Evolutionary conservation across 2,329 filamentous ascomycete genomes (phyloP).

Genomic region (Pyricularia grisea): DNA sequence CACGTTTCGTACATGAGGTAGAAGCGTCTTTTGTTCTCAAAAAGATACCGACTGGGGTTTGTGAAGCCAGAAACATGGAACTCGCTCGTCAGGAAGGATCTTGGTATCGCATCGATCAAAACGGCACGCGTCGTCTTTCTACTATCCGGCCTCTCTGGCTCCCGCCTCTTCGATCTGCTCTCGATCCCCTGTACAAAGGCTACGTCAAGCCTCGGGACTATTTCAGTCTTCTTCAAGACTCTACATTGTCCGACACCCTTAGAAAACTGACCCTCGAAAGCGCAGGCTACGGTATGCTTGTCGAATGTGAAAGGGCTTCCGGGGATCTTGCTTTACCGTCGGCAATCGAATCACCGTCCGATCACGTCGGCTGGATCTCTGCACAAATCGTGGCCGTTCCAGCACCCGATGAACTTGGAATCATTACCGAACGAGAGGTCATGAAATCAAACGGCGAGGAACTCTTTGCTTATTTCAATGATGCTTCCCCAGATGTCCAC

Average conservation of each 20-base stretch:
- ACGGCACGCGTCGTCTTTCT: neutral
- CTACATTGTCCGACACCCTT: neutral
- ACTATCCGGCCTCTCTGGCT: neutral
- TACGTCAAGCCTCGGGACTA: neutral
- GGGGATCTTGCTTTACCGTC: neutral
- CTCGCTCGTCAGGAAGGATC: neutral
- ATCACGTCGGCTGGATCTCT: neutral
- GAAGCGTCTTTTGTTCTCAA: neutral
- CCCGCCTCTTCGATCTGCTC: neutral
- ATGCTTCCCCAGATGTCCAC: neutral
- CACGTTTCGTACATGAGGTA: neutral
- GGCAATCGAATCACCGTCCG: neutral
- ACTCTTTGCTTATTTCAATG: neutral
- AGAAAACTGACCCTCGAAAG: neutral
- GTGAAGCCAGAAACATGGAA: neutral
- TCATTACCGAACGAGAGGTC: neutral
- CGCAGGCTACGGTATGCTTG: neutral
- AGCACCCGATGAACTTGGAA: neutral
- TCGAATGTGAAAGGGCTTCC: neutral
- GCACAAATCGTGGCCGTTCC: neutral
- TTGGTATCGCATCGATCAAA: neutral
- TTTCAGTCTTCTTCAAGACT: neutral
- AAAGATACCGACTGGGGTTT: neutral
- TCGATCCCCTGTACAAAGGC: neutral
- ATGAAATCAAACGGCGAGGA: neutral